Evolutionary conservation across 78 protist genomes (phyloP), one percentile per base, ranked within the genome.

Genomic region (Pigoraptor vietnamica): DNA sequence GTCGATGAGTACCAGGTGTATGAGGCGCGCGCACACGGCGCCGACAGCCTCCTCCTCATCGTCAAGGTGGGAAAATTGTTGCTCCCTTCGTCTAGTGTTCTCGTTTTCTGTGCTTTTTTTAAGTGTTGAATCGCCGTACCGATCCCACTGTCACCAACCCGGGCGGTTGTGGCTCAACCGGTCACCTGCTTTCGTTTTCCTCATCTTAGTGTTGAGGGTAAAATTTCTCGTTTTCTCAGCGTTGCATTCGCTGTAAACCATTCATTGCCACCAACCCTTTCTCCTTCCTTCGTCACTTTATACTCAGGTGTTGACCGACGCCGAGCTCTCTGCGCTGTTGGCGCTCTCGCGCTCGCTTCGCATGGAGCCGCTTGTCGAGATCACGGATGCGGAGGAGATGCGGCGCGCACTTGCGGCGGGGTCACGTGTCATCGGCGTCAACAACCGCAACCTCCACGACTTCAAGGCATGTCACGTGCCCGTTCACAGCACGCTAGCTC

Each of bases 301-400:
- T n/a, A n/a, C n/a, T n/a, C n/a, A 87, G 24, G 81, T 93, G 36
- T 32, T 90, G n/a, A 2, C 39, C 6, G 92, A 93, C 36, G 87
- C 25, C n/a, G 23, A 29, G 38, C n/a, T 87, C 21, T 0, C 19
- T 0, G 48, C 2, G 19, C 82, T 92, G 37, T 40, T 94, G 40
- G n/a, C 0, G 0, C 56, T 37, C 29, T 33, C 91, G 29, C 93
- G 95, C 24, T 14, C 23, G 0, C 92, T 92, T 24, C 95, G 95
- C 23, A 92, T 95, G 95, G 96, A 95, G 94, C 96, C 95, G 33
- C 79, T 93, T 23, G 96, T 95, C 2, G 95, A 93, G 94, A 95
- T 93, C n/a, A 32, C 81, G 86, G 89, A n/a, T 39, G 39, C 89
- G 0, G 87, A 37, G 55, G 91, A 83, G 56, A 86, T 56, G 91